These are phyloP conservation scores for Fusarium piperis DNA, from an alignment of 2,329 filamentous ascomycete species.

Conservation along the genomic window DNA sequence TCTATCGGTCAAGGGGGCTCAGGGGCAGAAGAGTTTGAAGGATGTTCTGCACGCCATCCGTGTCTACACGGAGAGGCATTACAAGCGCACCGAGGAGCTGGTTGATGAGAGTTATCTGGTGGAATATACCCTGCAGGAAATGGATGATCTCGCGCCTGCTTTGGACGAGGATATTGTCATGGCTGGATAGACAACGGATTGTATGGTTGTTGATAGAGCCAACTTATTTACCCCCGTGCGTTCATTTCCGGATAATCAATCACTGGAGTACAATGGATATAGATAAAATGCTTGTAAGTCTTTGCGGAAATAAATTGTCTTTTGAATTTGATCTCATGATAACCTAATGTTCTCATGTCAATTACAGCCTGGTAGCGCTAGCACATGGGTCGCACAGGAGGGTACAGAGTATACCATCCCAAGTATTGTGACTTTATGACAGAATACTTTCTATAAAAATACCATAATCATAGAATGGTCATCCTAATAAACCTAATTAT, in stretches of 20 bases:
- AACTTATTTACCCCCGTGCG: not conserved
- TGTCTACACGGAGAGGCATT: slow-evolving; percentile 93
- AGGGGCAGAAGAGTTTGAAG: slow-evolving; percentile 74
- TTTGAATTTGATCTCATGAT: not conserved
- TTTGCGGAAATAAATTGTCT: not conserved
- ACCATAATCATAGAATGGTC: not conserved
- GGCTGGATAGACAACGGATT: slow-evolving; percentile 44
- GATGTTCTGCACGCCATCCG: slow-evolving; percentile 88
- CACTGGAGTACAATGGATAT: slow-evolving; percentile 32
- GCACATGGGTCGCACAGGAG: too few species aligned
- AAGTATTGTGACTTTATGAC: not conserved
- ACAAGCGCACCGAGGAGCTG: slow-evolving; percentile 86
- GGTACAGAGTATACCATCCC: too few species aligned
- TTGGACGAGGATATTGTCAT: slow-evolving; percentile 55
- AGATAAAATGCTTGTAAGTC: slow-evolving; percentile 22
- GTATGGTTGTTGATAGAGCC: slow-evolving; percentile 9
- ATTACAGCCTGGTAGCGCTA: not conserved
- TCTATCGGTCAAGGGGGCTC: slow-evolving; percentile 68
- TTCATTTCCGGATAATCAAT: slow-evolving; percentile 13
- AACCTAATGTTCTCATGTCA: not conserved
- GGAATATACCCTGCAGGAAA: slow-evolving; percentile 91
- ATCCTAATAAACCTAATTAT: not conserved
- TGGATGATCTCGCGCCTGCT: slow-evolving; percentile 76
- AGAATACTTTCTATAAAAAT: not conserved
- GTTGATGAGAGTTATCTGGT: slow-evolving; percentile 94